A percentile compares a stretch with the other conserved stretches of the same genome.
phyloP scores from a whole-genome alignment of 306 rosid species.

The barrel medic (Medicago truncatula) region MtrunA17r5.0-ANR NC_053043.1:49657501-49658000 shows the following conservation, averaged over 20 bases:
- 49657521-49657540: too few relatives aligned
- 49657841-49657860: slow-evolving; percentile 96
- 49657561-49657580: too few relatives aligned
- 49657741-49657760: slow-evolving; percentile 93
- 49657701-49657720: slow-evolving; percentile 23
- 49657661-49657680: too few relatives aligned
- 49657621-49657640: too few relatives aligned
- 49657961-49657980: slow-evolving; percentile 26
- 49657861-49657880: slow-evolving; percentile 85
- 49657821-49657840: slow-evolving; percentile 94
- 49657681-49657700: neutral
- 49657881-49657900: slow-evolving; percentile 89
- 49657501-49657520: too few relatives aligned
- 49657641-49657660: too few relatives aligned
- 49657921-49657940: slow-evolving; percentile 1
- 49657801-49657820: slow-evolving; percentile 78
- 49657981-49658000: slow-evolving; percentile 21
- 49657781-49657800: slow-evolving; percentile 97
- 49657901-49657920: slow-evolving; percentile 45
- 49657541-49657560: too few relatives aligned
- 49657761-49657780: slow-evolving; percentile 99
- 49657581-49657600: too few relatives aligned
- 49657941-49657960: neutral
- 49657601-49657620: too few relatives aligned
- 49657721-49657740: slow-evolving; percentile 62